A percentile compares a stretch with the other conserved stretches of the same genome.
Evolutionary conservation across 768 basidiomycete genomes (phyloP).

Genomic region (Strobilomyces echinocephalus): DNA sequence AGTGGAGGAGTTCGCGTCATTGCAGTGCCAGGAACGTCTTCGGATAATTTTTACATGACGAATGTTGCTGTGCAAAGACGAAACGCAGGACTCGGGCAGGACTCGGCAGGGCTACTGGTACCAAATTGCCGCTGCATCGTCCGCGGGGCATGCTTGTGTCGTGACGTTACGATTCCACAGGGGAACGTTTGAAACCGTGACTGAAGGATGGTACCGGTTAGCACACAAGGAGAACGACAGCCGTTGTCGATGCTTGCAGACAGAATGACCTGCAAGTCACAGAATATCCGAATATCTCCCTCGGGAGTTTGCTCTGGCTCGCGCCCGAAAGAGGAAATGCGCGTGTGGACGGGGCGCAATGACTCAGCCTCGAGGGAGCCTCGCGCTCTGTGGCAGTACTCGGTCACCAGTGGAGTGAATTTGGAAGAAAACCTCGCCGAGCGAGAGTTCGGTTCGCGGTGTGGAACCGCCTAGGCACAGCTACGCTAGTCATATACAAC

Average conservation of each 20-base stretch:
- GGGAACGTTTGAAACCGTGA: neutral
- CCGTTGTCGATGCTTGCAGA: neutral
- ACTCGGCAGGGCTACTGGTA: neutral
- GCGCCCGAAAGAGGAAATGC: too few species aligned
- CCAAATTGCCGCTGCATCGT: neutral
- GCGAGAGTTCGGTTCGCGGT: conserved; percentile 1
- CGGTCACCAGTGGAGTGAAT: neutral
- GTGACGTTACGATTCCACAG: neutral
- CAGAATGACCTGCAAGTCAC: neutral
- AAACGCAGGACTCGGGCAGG: neutral
- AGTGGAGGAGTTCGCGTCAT: conserved; percentile 11
- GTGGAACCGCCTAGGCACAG: conserved; percentile 12
- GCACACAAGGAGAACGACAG: neutral
- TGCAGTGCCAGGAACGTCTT: conserved; percentile 19
- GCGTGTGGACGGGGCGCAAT: too few species aligned
- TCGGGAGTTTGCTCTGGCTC: neutral
- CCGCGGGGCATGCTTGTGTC: neutral
- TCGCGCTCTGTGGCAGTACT: conserved; percentile 22
- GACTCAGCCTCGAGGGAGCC: conserved; percentile 25
- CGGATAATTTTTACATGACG: conserved; percentile 5
- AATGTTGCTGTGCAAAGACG: conserved; percentile 10
- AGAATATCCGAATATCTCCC: too few species aligned
- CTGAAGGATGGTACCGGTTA: too few species aligned
- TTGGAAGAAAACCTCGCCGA: neutral
- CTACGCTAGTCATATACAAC: conserved; percentile 8